phyloP scores from a whole-genome alignment of 768 basidiomycete species.

The Podaxis mareebaensis region DNA sequence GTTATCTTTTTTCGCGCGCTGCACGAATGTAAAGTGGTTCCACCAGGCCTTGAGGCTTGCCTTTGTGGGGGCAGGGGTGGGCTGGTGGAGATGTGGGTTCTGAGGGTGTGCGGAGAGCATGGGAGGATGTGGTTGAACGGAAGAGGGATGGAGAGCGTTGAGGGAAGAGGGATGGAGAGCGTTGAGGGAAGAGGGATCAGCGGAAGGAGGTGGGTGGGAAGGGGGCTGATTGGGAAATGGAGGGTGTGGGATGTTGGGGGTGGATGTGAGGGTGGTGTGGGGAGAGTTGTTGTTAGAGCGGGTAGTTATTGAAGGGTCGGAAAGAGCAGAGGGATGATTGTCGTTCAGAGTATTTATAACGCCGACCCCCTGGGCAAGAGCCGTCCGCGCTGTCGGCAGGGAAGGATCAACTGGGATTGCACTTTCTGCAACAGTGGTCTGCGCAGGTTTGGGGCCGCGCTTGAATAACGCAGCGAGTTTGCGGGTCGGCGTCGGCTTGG shows the following conservation, averaged over 20 bases:
- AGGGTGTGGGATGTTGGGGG: neutral
- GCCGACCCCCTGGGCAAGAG: slow-evolving; percentile 7
- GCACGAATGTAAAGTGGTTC: slow-evolving; percentile 69
- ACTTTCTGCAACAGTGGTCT: neutral
- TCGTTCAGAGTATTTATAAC: slow-evolving; percentile 10
- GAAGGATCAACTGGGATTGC: neutral
- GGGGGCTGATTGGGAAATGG: neutral
- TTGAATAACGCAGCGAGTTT: slow-evolving; percentile 9
- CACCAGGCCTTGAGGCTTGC: slow-evolving; percentile 81
- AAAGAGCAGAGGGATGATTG: neutral
- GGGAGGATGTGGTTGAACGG: slow-evolving; percentile 1
- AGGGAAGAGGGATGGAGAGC: neutral
- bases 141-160: neutral
- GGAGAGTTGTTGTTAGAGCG: neutral
- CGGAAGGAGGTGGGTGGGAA: neutral
- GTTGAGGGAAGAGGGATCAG: neutral
- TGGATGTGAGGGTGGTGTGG: neutral
- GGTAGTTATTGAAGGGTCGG: neutral
- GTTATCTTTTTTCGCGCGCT: slow-evolving; percentile 59
- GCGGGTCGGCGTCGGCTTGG: slow-evolving; percentile 5
- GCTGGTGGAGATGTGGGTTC: slow-evolving; percentile 13
- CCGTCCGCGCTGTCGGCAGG: slow-evolving; percentile 4
- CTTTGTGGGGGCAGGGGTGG: slow-evolving; percentile 39
- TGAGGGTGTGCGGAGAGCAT: slow-evolving; percentile 21
- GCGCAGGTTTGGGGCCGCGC: slow-evolving; percentile 2